phyloP scores from a whole-genome alignment of 768 basidiomycete genomes.

The Tricholomella constricta region DNA sequence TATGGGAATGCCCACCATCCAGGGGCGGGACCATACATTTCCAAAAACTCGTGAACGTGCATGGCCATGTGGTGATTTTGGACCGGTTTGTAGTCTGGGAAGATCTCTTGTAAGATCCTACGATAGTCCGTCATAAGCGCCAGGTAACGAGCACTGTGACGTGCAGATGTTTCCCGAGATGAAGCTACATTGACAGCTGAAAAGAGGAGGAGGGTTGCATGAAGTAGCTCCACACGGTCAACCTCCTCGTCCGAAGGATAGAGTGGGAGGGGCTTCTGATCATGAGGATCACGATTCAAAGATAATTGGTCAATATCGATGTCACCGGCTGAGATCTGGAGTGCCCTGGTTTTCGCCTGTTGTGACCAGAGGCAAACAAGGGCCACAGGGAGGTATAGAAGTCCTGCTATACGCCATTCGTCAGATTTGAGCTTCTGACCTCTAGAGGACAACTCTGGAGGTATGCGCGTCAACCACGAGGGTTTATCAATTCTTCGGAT shows the following conservation, averaged over 20 bases:
- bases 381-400: slow-evolving; percentile 36
- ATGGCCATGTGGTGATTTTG: slow-evolving; percentile 32
- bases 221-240: slow-evolving; percentile 30
- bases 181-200: slow-evolving; percentile 31
- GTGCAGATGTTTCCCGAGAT: slow-evolving; percentile 17
- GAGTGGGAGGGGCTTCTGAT: background rate
- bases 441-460: slow-evolving; percentile 20
- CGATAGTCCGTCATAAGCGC: slow-evolving; percentile 16
- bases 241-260: background rate
- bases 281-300: background rate
- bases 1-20: slow-evolving; percentile 44
- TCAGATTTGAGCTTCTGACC: slow-evolving; percentile 36
- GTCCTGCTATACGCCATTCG: slow-evolving; percentile 36
- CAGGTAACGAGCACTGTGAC: slow-evolving; percentile 4
- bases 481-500: slow-evolving; percentile 21
- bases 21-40: slow-evolving; percentile 32
- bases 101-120: slow-evolving; percentile 13
- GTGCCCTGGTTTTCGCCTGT: background rate
- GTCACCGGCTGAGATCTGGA: too few relatives aligned
- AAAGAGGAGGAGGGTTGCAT: slow-evolving; percentile 31
- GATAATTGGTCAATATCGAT: too few relatives aligned
- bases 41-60: slow-evolving; percentile 28
- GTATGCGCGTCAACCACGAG: slow-evolving; percentile 19
- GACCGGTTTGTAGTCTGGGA: slow-evolving; percentile 15
- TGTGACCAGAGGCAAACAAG: slow-evolving; percentile 37